phyloP scores from a whole-genome alignment of 805 yeast species.

The Aciculoconidium aculeatum region DNA sequence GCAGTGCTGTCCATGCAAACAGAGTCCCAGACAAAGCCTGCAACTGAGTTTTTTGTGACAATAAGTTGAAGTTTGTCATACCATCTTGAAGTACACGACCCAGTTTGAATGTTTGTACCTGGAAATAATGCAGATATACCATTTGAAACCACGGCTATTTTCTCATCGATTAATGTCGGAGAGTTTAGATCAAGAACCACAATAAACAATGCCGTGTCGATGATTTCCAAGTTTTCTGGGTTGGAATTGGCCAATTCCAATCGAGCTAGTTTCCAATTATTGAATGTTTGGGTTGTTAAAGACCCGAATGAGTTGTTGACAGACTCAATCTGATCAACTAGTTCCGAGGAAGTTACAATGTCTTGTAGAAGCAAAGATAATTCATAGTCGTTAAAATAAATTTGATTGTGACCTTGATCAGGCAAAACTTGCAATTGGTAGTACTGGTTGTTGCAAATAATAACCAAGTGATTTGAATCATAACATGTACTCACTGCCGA shows the following conservation, averaged over 20 bases:
- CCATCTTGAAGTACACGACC: conserved; percentile 55
- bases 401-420: conserved; percentile 24
- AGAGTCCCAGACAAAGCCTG: conserved; percentile 56
- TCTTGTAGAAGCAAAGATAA: conserved; percentile 38
- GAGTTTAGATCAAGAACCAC: conserved; percentile 43
- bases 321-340: conserved; percentile 30
- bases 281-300: conserved; percentile 48
- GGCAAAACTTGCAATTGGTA: conserved; percentile 46
- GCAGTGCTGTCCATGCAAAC: conserved; percentile 55
- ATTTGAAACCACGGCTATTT: conserved; percentile 45
- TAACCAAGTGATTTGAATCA: conserved; percentile 44
- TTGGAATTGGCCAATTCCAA: conserved; percentile 36
- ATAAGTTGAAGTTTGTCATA: conserved; percentile 53
- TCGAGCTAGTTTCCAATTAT: conserved; percentile 45
- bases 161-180: conserved; percentile 43
- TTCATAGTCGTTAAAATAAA: conserved; percentile 52
- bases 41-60: conserved; percentile 50
- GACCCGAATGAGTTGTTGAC: conserved; percentile 47
- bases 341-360: conserved; percentile 34
- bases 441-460: conserved; percentile 46
- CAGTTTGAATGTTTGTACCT: conserved; percentile 44
- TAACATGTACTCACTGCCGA: conserved; percentile 3
- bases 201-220: conserved; percentile 49
- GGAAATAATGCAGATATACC: conserved; percentile 42
- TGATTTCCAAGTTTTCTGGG: conserved; percentile 24